Conservation (phyloP, 2,329 filamentous ascomycete genomes). For the Akanthomyces uredinophilus region DNA sequence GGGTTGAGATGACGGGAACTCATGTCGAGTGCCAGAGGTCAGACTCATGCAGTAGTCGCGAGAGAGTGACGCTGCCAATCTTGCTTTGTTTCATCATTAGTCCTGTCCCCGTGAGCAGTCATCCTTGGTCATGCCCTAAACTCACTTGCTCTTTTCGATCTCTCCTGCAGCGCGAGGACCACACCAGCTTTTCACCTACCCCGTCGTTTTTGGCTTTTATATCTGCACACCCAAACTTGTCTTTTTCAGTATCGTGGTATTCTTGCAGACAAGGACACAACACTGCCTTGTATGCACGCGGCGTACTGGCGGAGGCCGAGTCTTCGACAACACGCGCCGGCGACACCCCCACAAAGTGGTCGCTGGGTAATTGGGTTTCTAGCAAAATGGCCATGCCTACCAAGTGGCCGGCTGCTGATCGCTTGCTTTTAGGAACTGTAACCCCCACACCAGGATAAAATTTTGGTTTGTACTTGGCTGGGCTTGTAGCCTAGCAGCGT, state of each 20-base stretch:
- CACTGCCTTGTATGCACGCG: not conserved
- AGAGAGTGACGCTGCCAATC: not conserved
- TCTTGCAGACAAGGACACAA: not conserved
- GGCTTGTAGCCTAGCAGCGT: too few relatives aligned
- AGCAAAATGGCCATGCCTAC: not conserved
- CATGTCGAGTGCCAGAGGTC: not conserved
- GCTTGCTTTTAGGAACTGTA: too few relatives aligned
- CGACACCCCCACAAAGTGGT: too few relatives aligned
- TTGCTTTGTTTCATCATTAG: not conserved
- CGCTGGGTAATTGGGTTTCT: too few relatives aligned
- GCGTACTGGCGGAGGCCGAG: not conserved
- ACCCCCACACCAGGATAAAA: too few relatives aligned
- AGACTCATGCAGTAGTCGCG: not conserved
- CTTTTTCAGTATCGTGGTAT: not conserved
- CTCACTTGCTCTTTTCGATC: constrained; percentile 4
- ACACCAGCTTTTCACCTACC: not conserved
- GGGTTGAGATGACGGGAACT: not conserved
- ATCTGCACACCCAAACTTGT: not conserved
- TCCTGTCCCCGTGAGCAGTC: not conserved
- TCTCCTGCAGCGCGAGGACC: not conserved
- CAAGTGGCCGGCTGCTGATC: not conserved
- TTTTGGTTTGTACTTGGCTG: too few relatives aligned
- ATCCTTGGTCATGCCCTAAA: not conserved
- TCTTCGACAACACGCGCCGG: too few relatives aligned
- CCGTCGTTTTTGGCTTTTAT: not conserved